A percentile compares a stretch with the other conserved stretches of the same genome.
phyloP scores from a whole-genome alignment of 176 grass and related monocot species.

The Carex pumila region DNA sequence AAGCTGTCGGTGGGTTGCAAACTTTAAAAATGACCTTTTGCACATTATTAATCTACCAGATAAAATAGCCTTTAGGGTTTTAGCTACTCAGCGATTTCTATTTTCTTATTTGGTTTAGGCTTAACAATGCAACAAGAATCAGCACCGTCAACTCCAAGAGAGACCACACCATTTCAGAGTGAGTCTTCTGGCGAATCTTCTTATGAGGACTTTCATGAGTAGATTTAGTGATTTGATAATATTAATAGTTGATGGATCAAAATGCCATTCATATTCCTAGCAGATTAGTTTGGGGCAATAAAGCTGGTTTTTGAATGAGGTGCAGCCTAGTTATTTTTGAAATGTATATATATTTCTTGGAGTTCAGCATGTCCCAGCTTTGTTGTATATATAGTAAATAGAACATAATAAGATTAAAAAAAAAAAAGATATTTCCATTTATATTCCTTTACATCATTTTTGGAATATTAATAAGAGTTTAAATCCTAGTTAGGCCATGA shows the following conservation, averaged over 20 bases:
- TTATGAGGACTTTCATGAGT: slow-evolving; percentile 79
- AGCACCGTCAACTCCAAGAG: slow-evolving; percentile 70
- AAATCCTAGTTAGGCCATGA: neutral
- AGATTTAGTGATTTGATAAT: neutral
- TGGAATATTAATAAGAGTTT: neutral
- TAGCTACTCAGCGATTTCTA: neutral
- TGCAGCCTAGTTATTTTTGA: slow-evolving; percentile 1
- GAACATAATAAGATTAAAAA: neutral
- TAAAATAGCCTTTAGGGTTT: neutral
- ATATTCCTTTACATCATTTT: neutral
- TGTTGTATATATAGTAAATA: slow-evolving; percentile 13
- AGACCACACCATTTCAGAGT: slow-evolving; percentile 80
- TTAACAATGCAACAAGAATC: slow-evolving; percentile 60
- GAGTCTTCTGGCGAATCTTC: slow-evolving; percentile 80
- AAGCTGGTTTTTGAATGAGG: slow-evolving; percentile 13
- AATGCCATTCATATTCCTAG: neutral
- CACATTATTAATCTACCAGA: neutral
- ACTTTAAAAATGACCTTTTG: neutral
- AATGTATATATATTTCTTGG: slow-evolving; percentile 10
- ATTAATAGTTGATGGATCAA: neutral
- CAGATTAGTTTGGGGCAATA: slow-evolving; percentile 4
- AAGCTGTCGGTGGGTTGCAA: neutral
- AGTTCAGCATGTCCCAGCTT: neutral
- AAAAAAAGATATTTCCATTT: neutral
- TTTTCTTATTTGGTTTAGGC: slow-evolving; percentile 27